phyloP scores from a whole-genome alignment of 768 basidiomycete species.

The Tricholoma terreum region DNA sequence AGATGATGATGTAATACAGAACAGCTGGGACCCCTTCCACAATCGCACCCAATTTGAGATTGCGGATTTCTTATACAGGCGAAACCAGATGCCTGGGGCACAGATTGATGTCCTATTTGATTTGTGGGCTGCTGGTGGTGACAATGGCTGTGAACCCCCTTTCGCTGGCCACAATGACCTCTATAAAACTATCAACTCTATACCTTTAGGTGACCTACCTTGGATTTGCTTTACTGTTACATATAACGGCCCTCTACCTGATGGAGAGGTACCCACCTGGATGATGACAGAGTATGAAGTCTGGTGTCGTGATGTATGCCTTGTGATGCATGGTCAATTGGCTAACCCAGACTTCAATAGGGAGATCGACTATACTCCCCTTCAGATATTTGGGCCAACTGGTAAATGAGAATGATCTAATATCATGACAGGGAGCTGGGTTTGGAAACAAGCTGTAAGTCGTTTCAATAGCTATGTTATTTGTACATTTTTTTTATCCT shows the following conservation, averaged over 20 bases:
- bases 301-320: slow-evolving; percentile 29
- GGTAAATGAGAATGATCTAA: slow-evolving; percentile 17
- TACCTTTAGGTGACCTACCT: no score
- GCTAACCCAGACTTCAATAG: slow-evolving; percentile 32
- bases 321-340: slow-evolving; percentile 25
- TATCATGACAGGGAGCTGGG: slow-evolving; percentile 22
- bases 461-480: not conserved
- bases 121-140: slow-evolving; percentile 4
- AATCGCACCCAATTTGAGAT: slow-evolving; percentile 4
- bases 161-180: slow-evolving; percentile 30
- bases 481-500: no score
- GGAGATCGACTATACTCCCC: slow-evolving; percentile 31
- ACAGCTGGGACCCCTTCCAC: slow-evolving; percentile 2
- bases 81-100: slow-evolving; percentile 4
- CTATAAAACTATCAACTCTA: slow-evolving; percentile 32
- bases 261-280: slow-evolving; percentile 28
- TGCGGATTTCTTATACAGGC: not conserved
- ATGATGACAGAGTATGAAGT: slow-evolving; percentile 25
- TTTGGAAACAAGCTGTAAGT: slow-evolving; percentile 19
- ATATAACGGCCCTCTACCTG: slow-evolving; percentile 21
- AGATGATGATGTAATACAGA: not conserved
- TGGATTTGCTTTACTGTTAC: slow-evolving; percentile 34
- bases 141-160: slow-evolving; percentile 21
- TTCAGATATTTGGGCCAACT: slow-evolving; percentile 22
- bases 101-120: slow-evolving; percentile 5